Base-by-base conservation (phyloP, 1,139 yeast genomes). In the Kurtzmaniella natalensis region DNA sequence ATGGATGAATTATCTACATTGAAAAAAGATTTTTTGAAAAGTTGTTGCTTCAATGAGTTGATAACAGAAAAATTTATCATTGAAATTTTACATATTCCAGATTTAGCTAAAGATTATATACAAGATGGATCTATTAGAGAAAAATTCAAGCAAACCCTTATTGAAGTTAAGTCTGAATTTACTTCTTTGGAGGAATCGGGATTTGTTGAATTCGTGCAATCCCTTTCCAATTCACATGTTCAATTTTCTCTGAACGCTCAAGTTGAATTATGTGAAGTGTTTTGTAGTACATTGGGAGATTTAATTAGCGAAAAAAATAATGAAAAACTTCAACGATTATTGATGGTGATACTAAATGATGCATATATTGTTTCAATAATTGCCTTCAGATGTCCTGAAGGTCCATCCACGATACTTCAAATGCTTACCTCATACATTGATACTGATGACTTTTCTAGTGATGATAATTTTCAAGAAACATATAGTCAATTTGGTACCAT, bases 401-500 rank as follows among this genome's bases (percentile, higher is more conserved):
- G 59, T 8, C 61, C 64, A 1, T 40, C 46, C 23, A 37, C 42
- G 3, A 38, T 61, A n/a, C 39, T 65, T 14, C 40, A 44, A 24
- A 57, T 52, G 36, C 40, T 69, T 26, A 53, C 64, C 3, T 57
- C 54, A 20, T 59, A 59, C 37, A 46, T 68, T 13, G 74, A 70
- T 39, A 41, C 41, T 21, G 64, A 64, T 23, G 40, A 50, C 5
- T 66, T 65, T 36, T 52, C 48, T 29, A 49, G 54, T 18, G 72
- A 71, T 33, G 68, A 72, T 33, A 76, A 78, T 46, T 75, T 76
- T 45, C 92, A 81, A 50, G 92, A 83, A 23, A 54, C 66, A n/a
- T 83, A 78, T 48, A 65, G 84, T 1, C 78, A 81, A 35, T 77
- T 81, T 51, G 89, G 94, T 0, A 62, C 73, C 13, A 56, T 78